A percentile compares a stretch with the other conserved stretches of the same genome.
phyloP scores from a whole-genome alignment of 148 eudicot genomes.

The Linanthus parryae region DNA sequence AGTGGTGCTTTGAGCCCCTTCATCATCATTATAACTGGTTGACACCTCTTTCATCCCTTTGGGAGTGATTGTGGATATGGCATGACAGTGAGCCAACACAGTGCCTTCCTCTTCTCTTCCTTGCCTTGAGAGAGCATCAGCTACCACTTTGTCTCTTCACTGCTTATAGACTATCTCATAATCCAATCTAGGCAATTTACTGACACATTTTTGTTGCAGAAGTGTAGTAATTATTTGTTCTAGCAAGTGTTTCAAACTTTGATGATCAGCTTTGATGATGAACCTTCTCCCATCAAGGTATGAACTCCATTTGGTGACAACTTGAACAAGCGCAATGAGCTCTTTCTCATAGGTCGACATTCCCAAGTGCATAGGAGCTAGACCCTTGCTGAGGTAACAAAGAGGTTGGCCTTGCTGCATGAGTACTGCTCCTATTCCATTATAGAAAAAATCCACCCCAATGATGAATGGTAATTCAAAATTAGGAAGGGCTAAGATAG shows the following conservation, averaged over 20 bases:
- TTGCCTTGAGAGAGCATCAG: constrained; percentile 6
- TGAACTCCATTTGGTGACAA: background rate
- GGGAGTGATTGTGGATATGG: no score
- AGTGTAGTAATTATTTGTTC: background rate
- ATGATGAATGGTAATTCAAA: no score
- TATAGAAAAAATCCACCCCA: no score
- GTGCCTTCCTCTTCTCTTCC: no score
- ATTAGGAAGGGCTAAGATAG: no score
- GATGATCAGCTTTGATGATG: background rate
- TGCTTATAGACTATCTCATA: background rate
- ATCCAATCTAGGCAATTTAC: background rate
- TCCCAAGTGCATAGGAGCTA: background rate
- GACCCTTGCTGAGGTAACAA: background rate
- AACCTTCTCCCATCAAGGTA: background rate
- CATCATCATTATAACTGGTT: no score
- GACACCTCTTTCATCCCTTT: no score
- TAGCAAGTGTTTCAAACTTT: background rate
- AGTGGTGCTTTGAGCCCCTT: no score
- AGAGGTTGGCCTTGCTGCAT: background rate
- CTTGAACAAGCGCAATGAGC: background rate
- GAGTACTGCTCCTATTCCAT: no score
- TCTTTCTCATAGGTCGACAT: no score
- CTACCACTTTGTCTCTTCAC: background rate
- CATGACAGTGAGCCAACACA: no score
- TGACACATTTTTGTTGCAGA: background rate